Evolutionary conservation across 225 moss, liverwort and hornwort genomes (phyloP).

Genomic region (Takakia lepidozioides): DNA sequence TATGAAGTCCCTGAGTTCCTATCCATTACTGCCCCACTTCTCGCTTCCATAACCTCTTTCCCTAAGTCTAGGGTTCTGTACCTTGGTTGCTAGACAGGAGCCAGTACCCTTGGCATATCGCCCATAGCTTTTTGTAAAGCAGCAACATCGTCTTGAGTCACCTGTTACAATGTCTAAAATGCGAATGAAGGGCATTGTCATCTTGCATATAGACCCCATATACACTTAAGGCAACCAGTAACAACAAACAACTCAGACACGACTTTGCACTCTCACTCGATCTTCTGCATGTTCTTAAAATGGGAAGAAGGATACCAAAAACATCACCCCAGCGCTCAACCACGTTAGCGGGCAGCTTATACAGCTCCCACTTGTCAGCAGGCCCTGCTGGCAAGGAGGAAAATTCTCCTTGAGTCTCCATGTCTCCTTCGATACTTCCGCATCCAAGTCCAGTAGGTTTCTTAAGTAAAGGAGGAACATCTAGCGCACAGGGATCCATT

Average conservation of each 20-base stretch:
- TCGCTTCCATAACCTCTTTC: too few relatives aligned
- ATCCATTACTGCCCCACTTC: too few relatives aligned
- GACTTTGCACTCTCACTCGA: too few relatives aligned
- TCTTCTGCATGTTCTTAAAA: neutral
- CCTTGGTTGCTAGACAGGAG: conserved; percentile 78
- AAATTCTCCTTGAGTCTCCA: conserved; percentile 10
- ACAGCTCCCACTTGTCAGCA: conserved; percentile 56
- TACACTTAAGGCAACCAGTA: too few relatives aligned
- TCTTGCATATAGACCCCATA: too few relatives aligned
- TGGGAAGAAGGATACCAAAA: conserved; percentile 54
- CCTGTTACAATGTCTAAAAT: conserved; percentile 74
- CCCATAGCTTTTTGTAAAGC: conserved; percentile 95
- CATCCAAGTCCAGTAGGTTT: conserved; percentile 14
- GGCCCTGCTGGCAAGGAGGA: neutral
- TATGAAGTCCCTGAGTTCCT: too few relatives aligned
- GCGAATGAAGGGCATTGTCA: too few relatives aligned
- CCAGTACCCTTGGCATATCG: conserved; percentile 97
- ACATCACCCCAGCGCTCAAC: conserved; percentile 90
- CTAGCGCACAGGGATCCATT: conserved; percentile 40
- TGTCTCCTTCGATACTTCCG: conserved; percentile 6
- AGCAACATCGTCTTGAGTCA: conserved; percentile 80
- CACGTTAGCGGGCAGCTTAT: conserved; percentile 64
- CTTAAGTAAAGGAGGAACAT: conserved; percentile 47
- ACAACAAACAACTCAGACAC: too few relatives aligned
- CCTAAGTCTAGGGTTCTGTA: too few relatives aligned